A percentile compares a stretch with the other conserved stretches of the same genome.
Evolutionary conservation across 371 early-diverging fungal genomes (phyloP).

Genomic region (Mortierella sp.): DNA sequence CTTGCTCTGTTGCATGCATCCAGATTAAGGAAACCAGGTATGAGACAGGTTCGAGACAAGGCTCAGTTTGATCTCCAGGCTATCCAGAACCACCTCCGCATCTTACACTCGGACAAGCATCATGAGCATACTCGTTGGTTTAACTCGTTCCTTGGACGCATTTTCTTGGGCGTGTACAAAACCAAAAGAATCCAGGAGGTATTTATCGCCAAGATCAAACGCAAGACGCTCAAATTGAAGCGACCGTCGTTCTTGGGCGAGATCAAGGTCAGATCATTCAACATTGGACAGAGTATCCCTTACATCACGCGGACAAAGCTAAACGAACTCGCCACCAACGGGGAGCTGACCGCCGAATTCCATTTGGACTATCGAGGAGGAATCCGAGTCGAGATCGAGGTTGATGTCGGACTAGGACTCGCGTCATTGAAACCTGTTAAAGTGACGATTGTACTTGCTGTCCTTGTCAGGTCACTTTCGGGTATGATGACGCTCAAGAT

Average conservation of each 20-base stretch:
- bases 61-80: conserved; percentile 65
- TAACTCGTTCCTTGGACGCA: conserved; percentile 87
- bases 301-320: conserved; percentile 82
- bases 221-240: conserved; percentile 73
- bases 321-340: conserved; percentile 70
- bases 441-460: conserved; percentile 82
- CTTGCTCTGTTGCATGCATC: conserved; percentile 55
- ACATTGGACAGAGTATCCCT: conserved; percentile 84
- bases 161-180: conserved; percentile 77
- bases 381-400: conserved; percentile 77
- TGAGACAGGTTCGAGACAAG: conserved; percentile 53
- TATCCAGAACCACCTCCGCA: conserved; percentile 64
- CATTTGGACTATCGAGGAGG: conserved; percentile 84
- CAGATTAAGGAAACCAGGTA: conserved; percentile 49
- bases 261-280: conserved; percentile 81
- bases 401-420: conserved; percentile 65
- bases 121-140: conserved; percentile 85
- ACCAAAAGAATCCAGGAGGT: conserved; percentile 69
- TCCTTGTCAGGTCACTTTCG: conserved; percentile 73
- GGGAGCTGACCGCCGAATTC: conserved; percentile 80
- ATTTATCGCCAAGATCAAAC: conserved; percentile 73
- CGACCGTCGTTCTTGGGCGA: conserved; percentile 84
- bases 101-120: conserved; percentile 70
- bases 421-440: conserved; percentile 72
- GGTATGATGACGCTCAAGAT: conserved; percentile 83